These are phyloP conservation scores for Pleurotus ostreatus DNA, from an alignment of 768 basidiomycete genomes.

Conservation along the genomic window DNA sequence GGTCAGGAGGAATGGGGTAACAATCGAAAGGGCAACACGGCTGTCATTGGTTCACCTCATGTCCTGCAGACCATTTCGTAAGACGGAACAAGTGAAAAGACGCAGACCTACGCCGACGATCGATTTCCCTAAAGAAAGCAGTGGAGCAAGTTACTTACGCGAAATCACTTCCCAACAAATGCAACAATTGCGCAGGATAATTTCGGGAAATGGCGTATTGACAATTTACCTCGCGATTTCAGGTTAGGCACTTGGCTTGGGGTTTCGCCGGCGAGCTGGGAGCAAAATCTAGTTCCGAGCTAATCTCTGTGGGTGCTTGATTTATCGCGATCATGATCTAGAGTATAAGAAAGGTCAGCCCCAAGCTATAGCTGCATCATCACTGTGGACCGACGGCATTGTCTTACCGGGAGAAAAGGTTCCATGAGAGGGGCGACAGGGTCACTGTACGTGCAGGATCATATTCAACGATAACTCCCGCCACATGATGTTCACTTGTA, in stretches of 20 bases:
- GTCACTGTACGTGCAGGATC: not conserved
- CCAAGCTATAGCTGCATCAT: not conserved
- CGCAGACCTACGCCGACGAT: not conserved
- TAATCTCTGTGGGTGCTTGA: not conserved
- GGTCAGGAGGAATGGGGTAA: not conserved
- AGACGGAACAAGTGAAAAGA: no score
- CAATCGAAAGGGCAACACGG: not conserved
- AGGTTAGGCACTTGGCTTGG: no score
- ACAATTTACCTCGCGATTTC: not conserved
- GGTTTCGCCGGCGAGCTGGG: not conserved
- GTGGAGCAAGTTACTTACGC: not conserved
- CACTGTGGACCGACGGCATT: constrained; percentile 1
- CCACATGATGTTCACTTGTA: not conserved
- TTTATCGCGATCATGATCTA: constrained; percentile 5
- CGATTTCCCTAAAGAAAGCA: not conserved
- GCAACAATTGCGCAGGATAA: not conserved
- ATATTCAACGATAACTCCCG: no score
- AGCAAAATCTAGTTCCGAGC: constrained; percentile 2
- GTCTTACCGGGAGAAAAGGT: not conserved
- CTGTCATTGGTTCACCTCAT: not conserved
- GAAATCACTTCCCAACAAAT: no score
- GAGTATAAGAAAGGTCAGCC: not conserved
- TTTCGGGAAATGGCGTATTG: not conserved
- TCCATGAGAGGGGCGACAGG: not conserved
- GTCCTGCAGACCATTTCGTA: not conserved